Base-by-base conservation (phyloP, 352 stramenopile species). In the Discostella stelligera region DNA sequence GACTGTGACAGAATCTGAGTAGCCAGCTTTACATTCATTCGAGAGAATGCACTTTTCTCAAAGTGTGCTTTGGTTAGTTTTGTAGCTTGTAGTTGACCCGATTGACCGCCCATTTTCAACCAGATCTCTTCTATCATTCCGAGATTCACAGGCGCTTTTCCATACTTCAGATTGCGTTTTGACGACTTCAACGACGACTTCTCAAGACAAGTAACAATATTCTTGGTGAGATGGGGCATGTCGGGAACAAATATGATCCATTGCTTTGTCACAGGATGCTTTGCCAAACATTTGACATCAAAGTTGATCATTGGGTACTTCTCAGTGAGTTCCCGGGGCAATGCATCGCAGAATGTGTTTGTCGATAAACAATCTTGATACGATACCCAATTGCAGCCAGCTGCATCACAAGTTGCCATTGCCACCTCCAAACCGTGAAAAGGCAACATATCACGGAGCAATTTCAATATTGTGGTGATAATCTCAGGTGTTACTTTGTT, bases 321-420 rank as follows among this genome's bases (percentile, higher is more conserved):
- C 9, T 58, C 50, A 18, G 30, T 21, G 25, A 58, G 7, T 25
- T 37, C 50, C n/a, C 16, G 18, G n/a, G 50, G 50, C 50, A 58
- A 58, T 16, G 50, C 50, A 58, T 58, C 50, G 25, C 50, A 2
- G 30, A 58, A 58, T 58, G 50, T 58, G 30, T 58, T 21, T 10
- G 50, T 37, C 18, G 50, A 58, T 27, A 27, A 25, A 37, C 11
- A 56, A 44, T 56, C 61, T 39, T n/a, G 27, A 48, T 44, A 58
- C 23, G 59, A 49, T 10, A 67, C 41, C 21, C 32, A 67, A 44
- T 68, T 68, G 46, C 50, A 46, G 18, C 61, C 61, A n/a, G 61
- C 61, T 25, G 61, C 61, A 59, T 68, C 61, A 56, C 21, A 46
- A n/a, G 37, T 49, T 7, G 14, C 61, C 46, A 68, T 59, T 39